Base-by-base conservation (phyloP, 768 basidiomycete genomes). In the Tulasnella sp. region DNA sequence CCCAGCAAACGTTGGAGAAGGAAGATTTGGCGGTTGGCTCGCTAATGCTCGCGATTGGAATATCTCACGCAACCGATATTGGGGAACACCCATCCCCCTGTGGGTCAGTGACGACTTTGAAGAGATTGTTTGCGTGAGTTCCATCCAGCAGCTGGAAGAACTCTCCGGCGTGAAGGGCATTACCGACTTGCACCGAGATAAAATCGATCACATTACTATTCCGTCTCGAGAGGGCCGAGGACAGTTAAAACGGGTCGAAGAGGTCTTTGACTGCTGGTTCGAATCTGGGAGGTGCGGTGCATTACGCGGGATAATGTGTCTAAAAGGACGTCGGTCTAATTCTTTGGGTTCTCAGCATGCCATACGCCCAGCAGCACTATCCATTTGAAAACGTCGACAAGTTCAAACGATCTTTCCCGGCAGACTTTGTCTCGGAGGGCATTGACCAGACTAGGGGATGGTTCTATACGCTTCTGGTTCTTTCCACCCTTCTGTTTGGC, bases 211-310 rank as follows among this genome's bases (percentile, higher is more conserved):
- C 84, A 94, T 99, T 86, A 97, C 95, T 74, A 98, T 99, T 83
- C 98, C 97, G 14, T 98, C 96, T 27, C 87, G 92, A 84, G 86
- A 90, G 84, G 97, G 97, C 76, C 97, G 95, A 83, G 97, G 97
- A 21, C 85, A 86, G 16, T 86, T 99, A 34, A 94, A 89, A 85
- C 92, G 98, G 74, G 89, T 98, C n/a, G 95, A 98, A 80, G 98
- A 99, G 85, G 96, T 99, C 48, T 99, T 99, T 84, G 98, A 99
- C 84, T 99, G 98, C 84, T 99, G 98, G 98, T 99, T 99, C 84
- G 98, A 99, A 86, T 99, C 97, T 5, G 98, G 98, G 87, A 96
- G 94, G 96, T 96, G 82, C 81, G 90, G 82, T 46, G 27, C 62
- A 68, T 68, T 52, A 5, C 3, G 9, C 36, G 36, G 27, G 78